A percentile compares a stretch with the other conserved stretches of the same genome.
phyloP scores from a whole-genome alignment of 108 stramenopile species.

The Cyclotella choctawhatcheeana region DNA sequence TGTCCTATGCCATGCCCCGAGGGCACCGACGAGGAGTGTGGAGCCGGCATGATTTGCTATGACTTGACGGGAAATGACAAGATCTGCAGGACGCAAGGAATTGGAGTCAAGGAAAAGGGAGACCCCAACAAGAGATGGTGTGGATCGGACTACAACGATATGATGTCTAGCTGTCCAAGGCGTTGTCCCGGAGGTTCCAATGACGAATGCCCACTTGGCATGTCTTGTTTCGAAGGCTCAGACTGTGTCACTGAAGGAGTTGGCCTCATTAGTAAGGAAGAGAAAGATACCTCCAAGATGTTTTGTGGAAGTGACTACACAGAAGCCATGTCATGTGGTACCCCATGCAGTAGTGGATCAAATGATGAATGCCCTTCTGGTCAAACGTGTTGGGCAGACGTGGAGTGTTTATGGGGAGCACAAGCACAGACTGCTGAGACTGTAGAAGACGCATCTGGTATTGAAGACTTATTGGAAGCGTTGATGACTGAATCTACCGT shows the following conservation, averaged over 20 bases:
- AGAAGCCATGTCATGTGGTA: constrained; percentile 16
- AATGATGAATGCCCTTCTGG: constrained; percentile 28
- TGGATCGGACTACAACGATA: constrained; percentile 13
- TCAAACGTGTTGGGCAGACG: constrained; percentile 32
- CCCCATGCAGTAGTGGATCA: constrained; percentile 28
- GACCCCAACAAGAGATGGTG: constrained; percentile 30
- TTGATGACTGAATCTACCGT: neutral
- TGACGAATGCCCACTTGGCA: constrained; percentile 27
- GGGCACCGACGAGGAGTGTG: constrained; percentile 47
- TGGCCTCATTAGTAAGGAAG: neutral
- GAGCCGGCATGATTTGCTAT: constrained; percentile 18
- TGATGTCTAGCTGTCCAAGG: constrained; percentile 20
- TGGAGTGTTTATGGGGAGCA: constrained; percentile 29
- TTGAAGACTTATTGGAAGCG: neutral
- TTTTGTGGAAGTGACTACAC: constrained; percentile 32
- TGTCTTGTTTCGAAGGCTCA: constrained; percentile 37
- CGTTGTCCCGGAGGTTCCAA: constrained; percentile 14
- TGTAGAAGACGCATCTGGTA: too few species aligned
- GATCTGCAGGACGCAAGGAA: constrained; percentile 27
- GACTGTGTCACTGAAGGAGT: constrained; percentile 25
- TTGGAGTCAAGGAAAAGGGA: constrained; percentile 45
- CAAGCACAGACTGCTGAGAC: constrained; percentile 10
- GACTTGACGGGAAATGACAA: constrained; percentile 45
- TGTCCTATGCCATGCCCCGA: constrained; percentile 42
- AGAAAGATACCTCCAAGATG: constrained; percentile 34